Conservation (phyloP, 768 basidiomycete species). For the Neoboletus magnificus region DNA sequence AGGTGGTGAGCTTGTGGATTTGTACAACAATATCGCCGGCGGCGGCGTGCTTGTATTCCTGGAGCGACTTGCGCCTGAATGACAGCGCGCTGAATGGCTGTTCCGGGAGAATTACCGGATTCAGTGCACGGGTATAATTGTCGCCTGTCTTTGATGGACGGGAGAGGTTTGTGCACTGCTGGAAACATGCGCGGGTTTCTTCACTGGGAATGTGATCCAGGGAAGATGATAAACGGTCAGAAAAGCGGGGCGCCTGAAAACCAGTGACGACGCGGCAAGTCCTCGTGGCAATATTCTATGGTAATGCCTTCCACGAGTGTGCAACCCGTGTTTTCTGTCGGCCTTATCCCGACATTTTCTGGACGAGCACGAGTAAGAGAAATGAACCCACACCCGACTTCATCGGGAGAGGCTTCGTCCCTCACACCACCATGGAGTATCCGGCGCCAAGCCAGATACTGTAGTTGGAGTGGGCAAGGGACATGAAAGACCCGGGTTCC, state of each 20-base stretch:
- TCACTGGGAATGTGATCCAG: no score
- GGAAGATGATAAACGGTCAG: no score
- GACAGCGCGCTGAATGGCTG: not conserved
- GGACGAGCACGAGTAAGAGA: not conserved
- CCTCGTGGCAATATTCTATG: no score
- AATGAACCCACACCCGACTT: slow-evolving; percentile 48
- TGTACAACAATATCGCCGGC: not conserved
- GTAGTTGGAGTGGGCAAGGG: slow-evolving; percentile 61
- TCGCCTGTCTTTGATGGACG: not conserved
- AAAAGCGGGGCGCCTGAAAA: no score
- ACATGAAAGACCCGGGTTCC: slow-evolving; percentile 42
- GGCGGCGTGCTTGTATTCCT: not conserved
- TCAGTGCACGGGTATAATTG: not conserved
- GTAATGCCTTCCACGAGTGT: no score
- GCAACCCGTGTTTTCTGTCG: no score
- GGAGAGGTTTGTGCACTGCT: no score
- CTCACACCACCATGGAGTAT: slow-evolving; percentile 38
- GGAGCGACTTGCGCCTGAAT: not conserved
- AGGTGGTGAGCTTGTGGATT: not conserved
- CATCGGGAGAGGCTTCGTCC: slow-evolving; percentile 6
- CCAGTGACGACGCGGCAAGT: no score
- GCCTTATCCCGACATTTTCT: not conserved
- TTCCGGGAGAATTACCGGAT: not conserved
- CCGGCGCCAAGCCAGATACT: slow-evolving; percentile 32
- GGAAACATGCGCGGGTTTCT: no score